Percentiles rank a stretch among this genome's conserved stretches.
Conservation (phyloP, 495 filamentous ascomycete genomes). For the Arthonia radiata region DNA sequence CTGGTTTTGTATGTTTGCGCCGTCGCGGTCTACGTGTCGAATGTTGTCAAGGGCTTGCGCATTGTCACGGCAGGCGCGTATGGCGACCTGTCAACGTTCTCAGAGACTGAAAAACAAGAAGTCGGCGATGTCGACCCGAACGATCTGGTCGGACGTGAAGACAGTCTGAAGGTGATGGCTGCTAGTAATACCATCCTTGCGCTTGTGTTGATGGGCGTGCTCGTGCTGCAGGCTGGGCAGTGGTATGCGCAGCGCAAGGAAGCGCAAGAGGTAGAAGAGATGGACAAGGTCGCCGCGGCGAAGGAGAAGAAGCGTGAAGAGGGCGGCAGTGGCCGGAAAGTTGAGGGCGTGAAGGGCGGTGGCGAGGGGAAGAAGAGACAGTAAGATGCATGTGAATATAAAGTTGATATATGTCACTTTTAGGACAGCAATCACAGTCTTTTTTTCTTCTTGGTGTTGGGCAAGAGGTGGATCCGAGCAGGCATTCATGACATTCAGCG, state of each 20-base stretch:
- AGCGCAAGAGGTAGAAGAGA: slow-evolving; percentile 43
- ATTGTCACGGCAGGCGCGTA: slow-evolving; percentile 36
- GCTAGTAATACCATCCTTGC: slow-evolving; percentile 91
- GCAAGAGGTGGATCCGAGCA: too few relatives aligned
- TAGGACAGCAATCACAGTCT: too few relatives aligned
- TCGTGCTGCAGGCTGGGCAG: slow-evolving; percentile 88
- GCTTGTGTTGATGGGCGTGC: slow-evolving; percentile 66
- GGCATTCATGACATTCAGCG: too few relatives aligned
- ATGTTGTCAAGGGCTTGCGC: slow-evolving; percentile 80
- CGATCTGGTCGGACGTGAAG: slow-evolving; percentile 41
- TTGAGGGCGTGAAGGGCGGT: too few relatives aligned
- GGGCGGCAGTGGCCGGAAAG: too few relatives aligned
- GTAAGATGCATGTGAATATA: too few relatives aligned
- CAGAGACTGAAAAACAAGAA: too few relatives aligned
- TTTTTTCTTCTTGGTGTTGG: too few relatives aligned
- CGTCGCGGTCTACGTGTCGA: slow-evolving; percentile 73
- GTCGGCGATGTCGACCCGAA: slow-evolving; percentile 20
- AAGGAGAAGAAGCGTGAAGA: slow-evolving; percentile 25
- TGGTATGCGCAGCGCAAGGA: slow-evolving; percentile 97
- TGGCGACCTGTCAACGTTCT: too few relatives aligned
- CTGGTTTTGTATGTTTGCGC: slow-evolving; percentile 82
- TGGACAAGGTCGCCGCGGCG: slow-evolving; percentile 15
- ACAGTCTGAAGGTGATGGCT: slow-evolving; percentile 71
- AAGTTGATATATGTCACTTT: too few relatives aligned
- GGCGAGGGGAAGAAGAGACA: too few relatives aligned